Conservation (phyloP, 1,284 basidiomycete species). For the Amylostereum areolatum region DNA sequence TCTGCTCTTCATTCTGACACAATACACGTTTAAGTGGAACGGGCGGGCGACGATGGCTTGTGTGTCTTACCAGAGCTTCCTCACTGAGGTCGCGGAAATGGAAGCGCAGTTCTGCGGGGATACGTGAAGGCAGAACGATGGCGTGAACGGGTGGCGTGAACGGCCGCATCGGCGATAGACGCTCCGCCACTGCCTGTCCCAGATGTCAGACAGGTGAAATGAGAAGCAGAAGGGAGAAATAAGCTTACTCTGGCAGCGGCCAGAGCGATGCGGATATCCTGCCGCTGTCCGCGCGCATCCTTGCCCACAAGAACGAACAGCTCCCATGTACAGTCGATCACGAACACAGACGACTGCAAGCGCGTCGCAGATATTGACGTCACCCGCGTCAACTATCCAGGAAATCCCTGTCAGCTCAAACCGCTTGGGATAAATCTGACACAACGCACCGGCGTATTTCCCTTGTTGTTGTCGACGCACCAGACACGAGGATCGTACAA, state of each 20-base stretch:
- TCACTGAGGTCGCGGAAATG: slow-evolving; percentile 66
- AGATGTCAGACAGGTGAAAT: neutral
- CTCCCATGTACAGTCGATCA: slow-evolving; percentile 73
- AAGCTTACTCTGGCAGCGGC: slow-evolving; percentile 45
- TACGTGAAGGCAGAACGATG: slow-evolving; percentile 61
- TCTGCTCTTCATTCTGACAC: slow-evolving; percentile 47
- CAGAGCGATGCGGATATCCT: slow-evolving; percentile 57
- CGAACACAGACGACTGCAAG: slow-evolving; percentile 40
- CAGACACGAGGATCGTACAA: slow-evolving; percentile 44
- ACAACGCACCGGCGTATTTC: slow-evolving; percentile 25
- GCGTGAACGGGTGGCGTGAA: slow-evolving; percentile 68
- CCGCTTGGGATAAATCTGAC: slow-evolving; percentile 22
- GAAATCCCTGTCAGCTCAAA: neutral
- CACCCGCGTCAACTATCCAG: slow-evolving; percentile 3
- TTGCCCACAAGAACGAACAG: slow-evolving; percentile 69
- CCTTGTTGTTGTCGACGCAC: slow-evolving; percentile 40
- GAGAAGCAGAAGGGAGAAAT: neutral
- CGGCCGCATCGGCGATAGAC: slow-evolving; percentile 46
- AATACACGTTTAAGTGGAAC: slow-evolving; percentile 1
- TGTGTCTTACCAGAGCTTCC: slow-evolving; percentile 41
- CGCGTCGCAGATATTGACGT: slow-evolving; percentile 10
- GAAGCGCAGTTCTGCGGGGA: slow-evolving; percentile 63
- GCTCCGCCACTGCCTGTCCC: slow-evolving; percentile 46
- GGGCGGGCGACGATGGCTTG: neutral
- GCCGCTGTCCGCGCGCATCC: slow-evolving; percentile 50